Evolutionary conservation across 305 asterid species (phyloP).

Genomic region (Fraxinus dipetala): DNA sequence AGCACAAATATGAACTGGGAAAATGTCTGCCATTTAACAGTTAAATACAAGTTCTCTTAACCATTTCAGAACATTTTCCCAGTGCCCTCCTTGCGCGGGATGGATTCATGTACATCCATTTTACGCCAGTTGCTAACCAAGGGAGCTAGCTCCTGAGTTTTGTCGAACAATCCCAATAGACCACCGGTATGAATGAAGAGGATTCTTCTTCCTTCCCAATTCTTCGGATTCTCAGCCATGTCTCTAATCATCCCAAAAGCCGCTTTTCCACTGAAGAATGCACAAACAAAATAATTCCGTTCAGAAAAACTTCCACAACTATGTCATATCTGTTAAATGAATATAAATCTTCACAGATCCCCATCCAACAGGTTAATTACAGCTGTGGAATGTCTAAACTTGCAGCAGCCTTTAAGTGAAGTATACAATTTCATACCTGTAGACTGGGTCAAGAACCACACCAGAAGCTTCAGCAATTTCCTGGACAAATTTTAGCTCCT

Average conservation of each 20-base stretch:
- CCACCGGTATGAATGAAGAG: slow-evolving; percentile 94
- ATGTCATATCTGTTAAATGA: neutral
- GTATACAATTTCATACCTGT: slow-evolving; percentile 49
- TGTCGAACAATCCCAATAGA: slow-evolving; percentile 69
- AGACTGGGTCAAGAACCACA: slow-evolving; percentile 88
- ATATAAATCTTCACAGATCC: neutral
- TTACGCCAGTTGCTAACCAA: slow-evolving; percentile 64
- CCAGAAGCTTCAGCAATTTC: slow-evolving; percentile 87
- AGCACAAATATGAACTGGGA: neutral
- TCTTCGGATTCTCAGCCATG: slow-evolving; percentile 65
- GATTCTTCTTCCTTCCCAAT: slow-evolving; percentile 86
- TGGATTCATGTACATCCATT: slow-evolving; percentile 64
- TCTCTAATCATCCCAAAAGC: slow-evolving; percentile 73
- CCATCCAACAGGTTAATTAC: neutral
- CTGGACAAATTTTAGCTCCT: slow-evolving; percentile 74
- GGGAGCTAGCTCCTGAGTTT: slow-evolving; percentile 62
- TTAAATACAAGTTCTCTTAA: neutral
- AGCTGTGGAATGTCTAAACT: neutral
- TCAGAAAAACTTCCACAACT: neutral
- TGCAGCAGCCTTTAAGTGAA: neutral
- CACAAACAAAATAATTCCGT: neutral
- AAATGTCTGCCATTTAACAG: neutral
- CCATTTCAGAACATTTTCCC: slow-evolving; percentile 72
- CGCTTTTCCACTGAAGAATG: slow-evolving; percentile 70
- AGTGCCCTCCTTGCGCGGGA: slow-evolving; percentile 63